These are phyloP conservation scores for Komagataella populi DNA, from an alignment of 805 yeast species.

Conservation along the genomic window DNA sequence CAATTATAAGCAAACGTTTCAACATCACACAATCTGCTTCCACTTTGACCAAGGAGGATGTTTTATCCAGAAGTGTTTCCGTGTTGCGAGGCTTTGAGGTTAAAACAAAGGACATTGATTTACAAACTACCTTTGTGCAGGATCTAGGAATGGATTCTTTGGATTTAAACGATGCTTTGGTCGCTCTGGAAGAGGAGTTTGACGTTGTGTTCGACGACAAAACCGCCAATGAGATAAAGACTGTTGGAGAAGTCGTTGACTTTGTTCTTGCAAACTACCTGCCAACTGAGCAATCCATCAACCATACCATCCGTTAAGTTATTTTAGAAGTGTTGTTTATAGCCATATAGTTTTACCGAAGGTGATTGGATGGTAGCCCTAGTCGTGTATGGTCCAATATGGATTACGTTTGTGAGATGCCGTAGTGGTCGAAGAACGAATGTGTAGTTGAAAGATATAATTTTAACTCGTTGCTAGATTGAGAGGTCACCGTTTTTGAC, in stretches of 20 bases:
- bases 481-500: neutral
- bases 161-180: constrained; percentile 90
- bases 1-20: constrained; percentile 4
- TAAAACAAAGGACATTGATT: constrained; percentile 10
- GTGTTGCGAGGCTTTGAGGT: constrained; percentile 51
- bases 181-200: constrained; percentile 73
- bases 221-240: constrained; percentile 44
- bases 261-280: constrained; percentile 27
- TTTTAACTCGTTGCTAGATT: neutral
- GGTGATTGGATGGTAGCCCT: neutral
- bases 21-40: constrained; percentile 28
- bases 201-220: constrained; percentile 13
- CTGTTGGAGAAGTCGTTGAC: constrained; percentile 46
- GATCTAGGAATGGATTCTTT: constrained; percentile 87
- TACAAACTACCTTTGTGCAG: constrained; percentile 37
- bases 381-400: neutral
- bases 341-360: neutral
- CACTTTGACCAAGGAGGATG: constrained; percentile 62
- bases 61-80: constrained; percentile 67
- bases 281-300: constrained; percentile 19
- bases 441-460: neutral
- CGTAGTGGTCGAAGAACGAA: neutral
- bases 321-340: neutral
- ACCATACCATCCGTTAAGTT: constrained; percentile 21
- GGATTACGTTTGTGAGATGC: neutral